These are phyloP conservation scores for Tetrahymena malaccensis DNA, from an alignment of 73 alveolate species.

Conservation along the genomic window DNA sequence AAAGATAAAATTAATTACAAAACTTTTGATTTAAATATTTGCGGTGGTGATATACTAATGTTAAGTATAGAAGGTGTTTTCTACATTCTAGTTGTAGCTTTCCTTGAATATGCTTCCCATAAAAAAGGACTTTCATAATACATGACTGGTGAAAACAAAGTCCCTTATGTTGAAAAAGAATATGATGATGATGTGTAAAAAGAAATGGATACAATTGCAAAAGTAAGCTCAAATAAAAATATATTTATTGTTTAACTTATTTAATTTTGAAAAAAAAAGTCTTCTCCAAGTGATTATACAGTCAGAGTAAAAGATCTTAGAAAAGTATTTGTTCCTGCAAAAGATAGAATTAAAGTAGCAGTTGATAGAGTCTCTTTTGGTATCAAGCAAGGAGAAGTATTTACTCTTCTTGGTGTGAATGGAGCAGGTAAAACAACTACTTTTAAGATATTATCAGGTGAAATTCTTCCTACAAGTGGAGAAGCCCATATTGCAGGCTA, in stretches of 20 bases:
- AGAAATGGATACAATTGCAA: slow-evolving; percentile 23
- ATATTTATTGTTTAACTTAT: not conserved
- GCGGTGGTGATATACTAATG: slow-evolving; percentile 38
- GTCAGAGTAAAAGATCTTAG: slow-evolving; percentile 49
- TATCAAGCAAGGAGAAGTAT: slow-evolving; percentile 93
- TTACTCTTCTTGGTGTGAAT: slow-evolving; percentile 94
- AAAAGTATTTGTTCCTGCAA: slow-evolving; percentile 47
- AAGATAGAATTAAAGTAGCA: slow-evolving; percentile 61
- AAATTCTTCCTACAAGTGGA: slow-evolving; percentile 78
- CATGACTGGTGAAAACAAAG: slow-evolving; percentile 11
- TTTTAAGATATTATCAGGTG: slow-evolving; percentile 91
- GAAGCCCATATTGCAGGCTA: slow-evolving; percentile 78
- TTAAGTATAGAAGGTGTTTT: slow-evolving; percentile 13
- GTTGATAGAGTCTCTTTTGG: slow-evolving; percentile 88
- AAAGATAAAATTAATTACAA: slow-evolving; percentile 11
- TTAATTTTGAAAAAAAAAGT: not conserved
- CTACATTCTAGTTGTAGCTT: slow-evolving; percentile 18
- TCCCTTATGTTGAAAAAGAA: slow-evolving; percentile 6
- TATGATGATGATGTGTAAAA: slow-evolving; percentile 47
- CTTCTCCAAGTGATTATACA: slow-evolving; percentile 47
- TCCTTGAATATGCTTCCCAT: slow-evolving; percentile 35
- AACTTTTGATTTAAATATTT: slow-evolving; percentile 33
- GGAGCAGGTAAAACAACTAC: slow-evolving; percentile 99
- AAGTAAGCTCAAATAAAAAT: not conserved
- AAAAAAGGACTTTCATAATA: slow-evolving; percentile 23